Percentiles rank a stretch among this genome's conserved stretches.
phyloP scores from a whole-genome alignment of 768 basidiomycete species.

The Cystobasidium ongulense region DNA sequence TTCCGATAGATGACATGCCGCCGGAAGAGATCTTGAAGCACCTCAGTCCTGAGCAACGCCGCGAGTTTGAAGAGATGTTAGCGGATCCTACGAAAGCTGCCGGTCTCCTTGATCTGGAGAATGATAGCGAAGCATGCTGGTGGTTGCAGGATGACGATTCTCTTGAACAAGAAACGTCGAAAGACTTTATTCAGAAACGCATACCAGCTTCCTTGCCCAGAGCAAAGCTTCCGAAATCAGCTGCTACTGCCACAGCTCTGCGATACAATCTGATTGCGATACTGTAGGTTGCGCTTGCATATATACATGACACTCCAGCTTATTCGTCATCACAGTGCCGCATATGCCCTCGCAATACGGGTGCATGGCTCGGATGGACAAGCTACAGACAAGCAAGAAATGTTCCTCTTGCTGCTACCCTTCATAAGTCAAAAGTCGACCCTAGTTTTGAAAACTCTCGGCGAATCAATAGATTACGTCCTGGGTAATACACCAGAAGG shows the following conservation, averaged over 20 bases:
- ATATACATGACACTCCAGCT: background rate
- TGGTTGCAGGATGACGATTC: background rate
- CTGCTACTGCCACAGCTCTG: background rate
- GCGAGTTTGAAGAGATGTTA: slow-evolving; percentile 6
- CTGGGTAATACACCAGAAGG: background rate
- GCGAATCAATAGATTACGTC: background rate
- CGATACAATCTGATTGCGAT: slow-evolving; percentile 9
- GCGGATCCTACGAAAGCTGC: slow-evolving; percentile 2
- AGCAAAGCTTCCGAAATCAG: background rate
- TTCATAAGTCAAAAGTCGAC: background rate
- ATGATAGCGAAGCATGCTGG: background rate
- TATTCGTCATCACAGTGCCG: background rate
- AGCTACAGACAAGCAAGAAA: background rate
- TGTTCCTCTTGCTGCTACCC: background rate
- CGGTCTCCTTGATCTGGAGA: background rate
- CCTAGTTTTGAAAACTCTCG: background rate
- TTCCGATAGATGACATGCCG: slow-evolving; percentile 30
- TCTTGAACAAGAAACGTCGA: background rate
- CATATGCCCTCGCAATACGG: background rate
- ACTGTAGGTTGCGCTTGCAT: background rate
- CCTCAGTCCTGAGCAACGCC: slow-evolving; percentile 33
- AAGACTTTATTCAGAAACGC: too few species aligned
- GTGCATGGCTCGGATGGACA: background rate
- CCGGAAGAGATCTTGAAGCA: slow-evolving; percentile 34
- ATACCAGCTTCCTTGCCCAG: background rate